Evolutionary conservation across 306 rosid species (phyloP), one percentile per base, ranked within the genome.

Genomic region (Sphenostylis stenocarpa): DNA sequence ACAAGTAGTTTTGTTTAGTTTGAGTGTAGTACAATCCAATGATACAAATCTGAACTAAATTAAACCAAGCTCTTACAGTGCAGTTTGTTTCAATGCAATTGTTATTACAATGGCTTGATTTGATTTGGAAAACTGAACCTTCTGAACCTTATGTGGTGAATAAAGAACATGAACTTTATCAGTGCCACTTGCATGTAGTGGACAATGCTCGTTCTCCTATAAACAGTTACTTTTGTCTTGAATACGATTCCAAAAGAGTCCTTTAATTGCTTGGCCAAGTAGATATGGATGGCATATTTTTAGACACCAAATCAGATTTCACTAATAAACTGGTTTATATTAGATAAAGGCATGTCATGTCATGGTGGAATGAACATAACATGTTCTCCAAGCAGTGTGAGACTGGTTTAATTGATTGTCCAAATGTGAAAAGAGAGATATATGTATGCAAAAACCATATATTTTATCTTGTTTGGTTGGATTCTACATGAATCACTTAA

Each of bases 381-480:
- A 63, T 62, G 17, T 9, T 53, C 28, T 21, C 36, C 44, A 21
- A 23, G 26, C 43, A 8, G 36, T 36, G 11, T 41, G 47, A 16
- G 70, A 56, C 61, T 78, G 21, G 58, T 26, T 26, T 26, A 26
- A 26, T 24, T 3, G 44, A 38, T 48, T 28, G 45, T 67, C 47
- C 67, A 55, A 72, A 49, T 51, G 7, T 2, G 28, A 26, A n/a
- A n/a, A n/a, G n/a, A n/a, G n/a, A n/a, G n/a, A n/a, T n/a, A n/a
- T n/a, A n/a, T n/a, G n/a, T n/a, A n/a, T n/a, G n/a, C n/a, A n/a
- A n/a, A n/a, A 26, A 26, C 28, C 77, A 67, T 7, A 36, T 36
- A 36, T 52, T 61, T 75, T 7, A 39, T 28, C 20, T 21, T 41
- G 44, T 70, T 14, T 76, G 73, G n/a, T 17, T 75, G 67, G 62